phyloP scores from a whole-genome alignment of 2,329 filamentous ascomycete species.

The Arthroderma sp. region DNA sequence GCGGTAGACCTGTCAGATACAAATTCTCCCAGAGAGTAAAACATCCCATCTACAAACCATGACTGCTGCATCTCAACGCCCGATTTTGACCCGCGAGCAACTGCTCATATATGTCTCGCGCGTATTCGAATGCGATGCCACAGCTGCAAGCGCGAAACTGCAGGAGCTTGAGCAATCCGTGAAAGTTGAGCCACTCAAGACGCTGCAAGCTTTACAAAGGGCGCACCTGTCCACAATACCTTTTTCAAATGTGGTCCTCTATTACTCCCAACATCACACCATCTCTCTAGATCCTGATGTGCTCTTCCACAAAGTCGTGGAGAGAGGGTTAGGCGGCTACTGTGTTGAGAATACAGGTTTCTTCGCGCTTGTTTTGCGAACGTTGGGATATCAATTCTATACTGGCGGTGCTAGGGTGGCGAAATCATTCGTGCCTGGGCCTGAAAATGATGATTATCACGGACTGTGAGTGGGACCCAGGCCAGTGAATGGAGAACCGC shows the following conservation, averaged over 20 bases:
- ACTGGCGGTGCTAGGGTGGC: conserved; percentile 41
- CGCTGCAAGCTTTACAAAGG: conserved; percentile 24
- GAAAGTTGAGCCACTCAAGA: conserved; percentile 18
- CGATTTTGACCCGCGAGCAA: conserved; percentile 24
- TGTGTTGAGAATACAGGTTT: conserved; percentile 49
- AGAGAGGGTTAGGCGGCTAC: conserved; percentile 41
- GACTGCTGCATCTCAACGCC: conserved; percentile 8
- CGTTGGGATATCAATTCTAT: conserved; percentile 42
- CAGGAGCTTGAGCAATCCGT: conserved; percentile 18
- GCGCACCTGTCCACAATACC: conserved; percentile 38
- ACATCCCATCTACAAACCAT: no score
- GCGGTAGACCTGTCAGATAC: no score
- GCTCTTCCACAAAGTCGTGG: conserved; percentile 42
- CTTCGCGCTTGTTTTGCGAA: conserved; percentile 39
- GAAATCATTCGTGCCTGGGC: conserved; percentile 21
- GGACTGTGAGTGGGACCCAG: conserved; percentile 30
- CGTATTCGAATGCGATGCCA: conserved; percentile 13
- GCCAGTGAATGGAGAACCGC: not conserved
- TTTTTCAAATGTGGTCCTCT: conserved; percentile 45
- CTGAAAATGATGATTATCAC: conserved; percentile 27
- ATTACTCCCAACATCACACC: conserved; percentile 38
- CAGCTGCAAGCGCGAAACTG: conserved; percentile 13
- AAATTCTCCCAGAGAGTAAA: no score
- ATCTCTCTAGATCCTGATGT: conserved; percentile 38
- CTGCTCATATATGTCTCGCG: conserved; percentile 24